Evolutionary conservation across 129 eudicot genomes (phyloP).

Genomic region (Helianthus annuus): DNA sequence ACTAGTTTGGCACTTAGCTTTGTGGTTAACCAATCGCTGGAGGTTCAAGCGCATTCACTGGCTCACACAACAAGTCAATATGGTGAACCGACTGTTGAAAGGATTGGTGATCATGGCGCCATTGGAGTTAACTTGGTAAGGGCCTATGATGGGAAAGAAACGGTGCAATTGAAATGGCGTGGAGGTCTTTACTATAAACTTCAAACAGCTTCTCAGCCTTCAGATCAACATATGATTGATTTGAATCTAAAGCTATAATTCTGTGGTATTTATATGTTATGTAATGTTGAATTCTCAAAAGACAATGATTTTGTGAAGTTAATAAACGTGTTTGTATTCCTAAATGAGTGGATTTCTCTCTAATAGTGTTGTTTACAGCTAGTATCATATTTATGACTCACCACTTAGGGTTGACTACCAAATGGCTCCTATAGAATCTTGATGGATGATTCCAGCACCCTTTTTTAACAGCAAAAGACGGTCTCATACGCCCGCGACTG

Average conservation of each 20-base stretch:
- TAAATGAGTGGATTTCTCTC: background rate
- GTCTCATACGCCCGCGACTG: too few relatives aligned
- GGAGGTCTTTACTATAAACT: conserved; percentile 58
- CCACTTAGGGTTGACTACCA: too few relatives aligned
- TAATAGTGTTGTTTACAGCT: too few relatives aligned
- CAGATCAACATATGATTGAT: conserved; percentile 39
- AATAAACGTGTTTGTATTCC: background rate
- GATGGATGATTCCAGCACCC: too few relatives aligned
- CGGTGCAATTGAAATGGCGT: conserved; percentile 48
- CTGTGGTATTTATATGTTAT: background rate
- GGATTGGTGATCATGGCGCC: conserved; percentile 32
- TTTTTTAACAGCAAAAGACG: too few relatives aligned
- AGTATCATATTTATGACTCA: too few relatives aligned
- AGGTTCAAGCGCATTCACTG: conserved; percentile 63
- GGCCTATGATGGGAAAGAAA: conserved; percentile 16
- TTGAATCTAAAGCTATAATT: conserved; percentile 53
- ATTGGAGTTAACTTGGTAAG: conserved; percentile 27
- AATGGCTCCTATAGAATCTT: too few relatives aligned
- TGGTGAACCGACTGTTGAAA: conserved; percentile 28
- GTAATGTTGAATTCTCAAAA: conserved; percentile 3
- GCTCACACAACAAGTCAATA: conserved; percentile 48
- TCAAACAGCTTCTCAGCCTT: conserved; percentile 40
- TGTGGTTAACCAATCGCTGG: conserved; percentile 49
- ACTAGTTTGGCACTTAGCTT: background rate
- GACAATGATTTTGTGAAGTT: background rate